These are phyloP conservation scores for Trichoderma reesei DNA, from an alignment of 495 filamentous ascomycete species.

Conservation along the genomic window DNA sequence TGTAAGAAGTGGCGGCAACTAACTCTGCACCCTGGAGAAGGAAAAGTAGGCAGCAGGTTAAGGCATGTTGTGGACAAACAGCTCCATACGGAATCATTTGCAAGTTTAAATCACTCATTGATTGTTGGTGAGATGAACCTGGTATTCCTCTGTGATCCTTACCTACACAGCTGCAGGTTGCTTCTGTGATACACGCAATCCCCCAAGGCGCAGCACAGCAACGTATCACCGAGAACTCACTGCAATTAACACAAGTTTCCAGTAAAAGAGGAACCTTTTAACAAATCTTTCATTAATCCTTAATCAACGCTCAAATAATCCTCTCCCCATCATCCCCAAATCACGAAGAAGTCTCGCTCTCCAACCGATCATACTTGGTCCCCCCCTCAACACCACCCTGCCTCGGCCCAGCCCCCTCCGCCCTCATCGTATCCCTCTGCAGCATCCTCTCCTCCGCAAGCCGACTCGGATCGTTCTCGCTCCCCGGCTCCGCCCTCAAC, in stretches of 20 bases:
- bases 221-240: no score
- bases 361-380: constrained; percentile 3
- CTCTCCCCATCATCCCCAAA: background rate
- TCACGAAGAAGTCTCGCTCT: background rate
- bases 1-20: background rate
- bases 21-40: background rate
- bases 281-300: background rate
- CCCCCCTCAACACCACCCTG: background rate
- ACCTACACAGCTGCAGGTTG: no score
- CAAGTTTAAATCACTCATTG: no score
- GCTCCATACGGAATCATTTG: no score
- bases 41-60: background rate
- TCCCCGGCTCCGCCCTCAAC: constrained; percentile 28
- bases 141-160: no score
- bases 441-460: constrained; percentile 19
- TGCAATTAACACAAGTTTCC: background rate
- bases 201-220: no score
- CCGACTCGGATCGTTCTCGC: constrained; percentile 27
- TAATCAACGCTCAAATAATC: background rate
- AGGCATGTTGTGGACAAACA: background rate
- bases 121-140: no score
- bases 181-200: no score
- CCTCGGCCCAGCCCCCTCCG: background rate
- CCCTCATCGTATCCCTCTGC: background rate
- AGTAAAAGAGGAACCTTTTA: background rate